phyloP scores from a whole-genome alignment of 371 early-diverging fungal genomes.

The Neoconidiobolus thromboides region DNA sequence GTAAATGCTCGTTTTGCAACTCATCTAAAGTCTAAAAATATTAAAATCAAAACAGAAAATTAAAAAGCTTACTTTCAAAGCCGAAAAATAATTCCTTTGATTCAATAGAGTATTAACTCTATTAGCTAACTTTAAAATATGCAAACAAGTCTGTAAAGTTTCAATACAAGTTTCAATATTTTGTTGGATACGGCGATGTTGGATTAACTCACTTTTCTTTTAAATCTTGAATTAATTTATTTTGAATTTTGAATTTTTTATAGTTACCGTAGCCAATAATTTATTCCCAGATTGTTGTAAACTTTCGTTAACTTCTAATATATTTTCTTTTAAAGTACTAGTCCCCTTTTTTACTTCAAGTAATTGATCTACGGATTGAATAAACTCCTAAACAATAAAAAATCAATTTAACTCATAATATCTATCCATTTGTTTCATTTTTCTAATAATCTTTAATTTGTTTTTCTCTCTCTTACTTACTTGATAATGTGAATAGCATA shows the following conservation, averaged over 20 bases:
- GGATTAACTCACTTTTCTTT: conserved; percentile 69
- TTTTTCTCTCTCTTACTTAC: conserved; percentile 14
- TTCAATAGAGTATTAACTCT: conserved; percentile 64
- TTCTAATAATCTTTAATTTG: too few species aligned
- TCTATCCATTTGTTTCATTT: not conserved
- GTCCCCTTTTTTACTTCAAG: conserved; percentile 84
- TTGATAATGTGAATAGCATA: conserved; percentile 92
- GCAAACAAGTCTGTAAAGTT: conserved; percentile 58
- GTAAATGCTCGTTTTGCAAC: conserved; percentile 47
- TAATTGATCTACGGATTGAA: conserved; percentile 85
- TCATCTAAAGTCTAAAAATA: conserved; percentile 48
- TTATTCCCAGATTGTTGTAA: conserved; percentile 63
- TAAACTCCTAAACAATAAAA: conserved; percentile 59
- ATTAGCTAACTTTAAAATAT: conserved; percentile 75
- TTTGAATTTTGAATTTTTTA: not conserved
- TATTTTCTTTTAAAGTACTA: conserved; percentile 56
- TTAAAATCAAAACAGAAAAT: not conserved
- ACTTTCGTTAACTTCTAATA: conserved; percentile 62
- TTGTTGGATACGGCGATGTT: conserved; percentile 57
- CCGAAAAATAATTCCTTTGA: conserved; percentile 70
- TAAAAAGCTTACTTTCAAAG: conserved; percentile 41
- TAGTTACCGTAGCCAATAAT: conserved; percentile 48
- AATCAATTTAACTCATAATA: not conserved
- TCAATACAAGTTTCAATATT: conserved; percentile 79
- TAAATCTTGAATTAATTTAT: not conserved